Conservation (phyloP, 345 rosid species). For the Boechera stricta region DNA sequence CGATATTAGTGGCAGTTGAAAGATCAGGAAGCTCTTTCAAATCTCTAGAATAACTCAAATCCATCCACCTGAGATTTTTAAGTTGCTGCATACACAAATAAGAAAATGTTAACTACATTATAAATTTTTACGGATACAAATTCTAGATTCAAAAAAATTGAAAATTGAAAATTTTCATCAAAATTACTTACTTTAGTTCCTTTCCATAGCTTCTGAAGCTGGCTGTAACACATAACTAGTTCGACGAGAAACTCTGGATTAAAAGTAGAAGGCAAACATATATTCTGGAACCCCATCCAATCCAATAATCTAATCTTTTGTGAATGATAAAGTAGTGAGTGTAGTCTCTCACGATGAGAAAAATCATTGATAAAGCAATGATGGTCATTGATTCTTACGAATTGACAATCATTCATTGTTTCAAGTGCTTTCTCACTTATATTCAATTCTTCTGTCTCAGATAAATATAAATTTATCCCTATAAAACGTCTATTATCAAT, state of each 20-base stretch:
- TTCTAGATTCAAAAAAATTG: neutral
- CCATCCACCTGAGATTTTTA: neutral
- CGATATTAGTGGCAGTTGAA: neutral
- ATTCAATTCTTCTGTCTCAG: neutral
- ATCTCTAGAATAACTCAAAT: neutral
- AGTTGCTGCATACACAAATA: neutral
- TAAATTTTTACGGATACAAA: too few species aligned
- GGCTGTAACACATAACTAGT: neutral
- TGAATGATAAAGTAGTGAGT: neutral
- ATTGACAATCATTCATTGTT: slow-evolving; percentile 27
- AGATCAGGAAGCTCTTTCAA: neutral
- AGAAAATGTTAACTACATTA: neutral
- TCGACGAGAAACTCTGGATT: neutral
- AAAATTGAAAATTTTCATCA: neutral
- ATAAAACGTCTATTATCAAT: neutral
- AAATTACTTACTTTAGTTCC: slow-evolving; percentile 3
- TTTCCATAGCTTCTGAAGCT: slow-evolving; percentile 31
- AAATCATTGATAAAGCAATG: too few species aligned
- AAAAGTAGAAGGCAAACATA: slow-evolving; percentile 29
- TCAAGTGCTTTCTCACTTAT: neutral
- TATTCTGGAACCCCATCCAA: neutral
- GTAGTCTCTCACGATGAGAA: neutral
- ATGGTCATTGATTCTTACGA: neutral
- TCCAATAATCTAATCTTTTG: slow-evolving; percentile 8
- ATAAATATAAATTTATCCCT: slow-evolving; percentile 21